phyloP scores from a whole-genome alignment of 805 yeast genomes.

The Spathaspora passalidarum region DNA sequence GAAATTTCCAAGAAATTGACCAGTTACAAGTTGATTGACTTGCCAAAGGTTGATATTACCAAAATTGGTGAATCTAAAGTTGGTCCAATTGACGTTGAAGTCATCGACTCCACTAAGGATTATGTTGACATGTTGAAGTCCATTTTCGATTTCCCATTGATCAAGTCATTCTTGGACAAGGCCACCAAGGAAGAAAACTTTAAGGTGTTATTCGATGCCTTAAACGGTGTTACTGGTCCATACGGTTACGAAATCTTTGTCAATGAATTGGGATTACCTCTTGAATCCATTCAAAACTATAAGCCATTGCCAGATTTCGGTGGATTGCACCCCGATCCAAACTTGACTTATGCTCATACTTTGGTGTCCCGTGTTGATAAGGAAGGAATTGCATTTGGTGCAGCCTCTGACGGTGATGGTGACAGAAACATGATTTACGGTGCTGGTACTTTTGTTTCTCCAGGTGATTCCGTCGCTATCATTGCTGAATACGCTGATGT shows the following conservation, averaged over 20 bases:
- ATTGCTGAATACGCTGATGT: constrained; percentile 87
- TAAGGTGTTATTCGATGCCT: constrained; percentile 79
- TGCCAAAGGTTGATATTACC: constrained; percentile 64
- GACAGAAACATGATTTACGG: constrained; percentile 99
- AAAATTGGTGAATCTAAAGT: constrained; percentile 50
- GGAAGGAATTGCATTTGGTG: constrained; percentile 86
- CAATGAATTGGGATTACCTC: constrained; percentile 78
- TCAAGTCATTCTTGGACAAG: constrained; percentile 61
- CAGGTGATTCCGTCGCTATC: constrained; percentile 97
- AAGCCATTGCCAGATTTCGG: constrained; percentile 88
- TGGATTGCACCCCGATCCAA: constrained; percentile 97
- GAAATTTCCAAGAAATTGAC: constrained; percentile 59
- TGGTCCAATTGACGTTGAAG: constrained; percentile 70
- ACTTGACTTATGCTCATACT: constrained; percentile 87
- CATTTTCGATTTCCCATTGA: constrained; percentile 84
- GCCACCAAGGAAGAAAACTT: constrained; percentile 52
- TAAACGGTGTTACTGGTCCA: constrained; percentile 97
- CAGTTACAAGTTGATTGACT: constrained; percentile 54
- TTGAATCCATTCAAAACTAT: constrained; percentile 70
- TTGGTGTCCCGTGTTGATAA: constrained; percentile 83
- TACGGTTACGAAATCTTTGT: constrained; percentile 83
- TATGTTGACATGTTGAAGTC: constrained; percentile 76
- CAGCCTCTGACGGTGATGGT: constrained; percentile 99
- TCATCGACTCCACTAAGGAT: constrained; percentile 77
- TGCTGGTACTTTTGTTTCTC: constrained; percentile 89